Evolutionary conservation across 108 stramenopile species (phyloP), one percentile per base, ranked within the genome.

Genomic region (Asterionellopsis glacialis): DNA sequence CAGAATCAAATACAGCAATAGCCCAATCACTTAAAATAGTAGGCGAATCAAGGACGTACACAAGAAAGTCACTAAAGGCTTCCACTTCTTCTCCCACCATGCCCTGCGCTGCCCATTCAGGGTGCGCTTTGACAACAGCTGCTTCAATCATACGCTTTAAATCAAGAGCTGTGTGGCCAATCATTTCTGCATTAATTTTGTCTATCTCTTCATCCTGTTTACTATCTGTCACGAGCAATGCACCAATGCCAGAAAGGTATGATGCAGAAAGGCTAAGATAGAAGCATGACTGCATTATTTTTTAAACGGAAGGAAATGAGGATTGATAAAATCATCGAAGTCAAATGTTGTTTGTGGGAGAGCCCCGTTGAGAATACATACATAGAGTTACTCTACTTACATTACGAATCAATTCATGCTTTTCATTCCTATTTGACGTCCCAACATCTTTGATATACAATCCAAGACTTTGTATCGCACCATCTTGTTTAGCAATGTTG

Each of bases 41-140:
- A 21, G 58, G 57, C 21, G 76, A 74, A 50, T 83, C 82, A 3
- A 83, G 64, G 4, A 65, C 53, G 47, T 83, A 83, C 16, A 83
- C 82, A 24, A 83, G 54, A 63, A 83, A 83, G 58, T 83, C 82
- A 1, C 79, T 77, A 56, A 83, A 83, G 13, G 82, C 81, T 51
- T 83, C 73, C 1, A 77, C 73, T 66, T 80, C 72, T 64, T 83
- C 82, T 9, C 82, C 82, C 18, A 83, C 82, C 45, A 76, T 64
- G 15, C 76, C 82, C 62, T 45, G 45, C 9, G 72, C 75, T 26
- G 65, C 78, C 82, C 82, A 83, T 65, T 83, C 82, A 9, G 82
- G 82, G 51, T 83, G 82, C 11, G 82, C 72, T 12, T 64, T 62
- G 4, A 83, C 69, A 10, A 83, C 82, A 19, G 79, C 79, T 19